phyloP scores from a whole-genome alignment of 768 basidiomycete genomes.

The Dendrothele bispora region DNA sequence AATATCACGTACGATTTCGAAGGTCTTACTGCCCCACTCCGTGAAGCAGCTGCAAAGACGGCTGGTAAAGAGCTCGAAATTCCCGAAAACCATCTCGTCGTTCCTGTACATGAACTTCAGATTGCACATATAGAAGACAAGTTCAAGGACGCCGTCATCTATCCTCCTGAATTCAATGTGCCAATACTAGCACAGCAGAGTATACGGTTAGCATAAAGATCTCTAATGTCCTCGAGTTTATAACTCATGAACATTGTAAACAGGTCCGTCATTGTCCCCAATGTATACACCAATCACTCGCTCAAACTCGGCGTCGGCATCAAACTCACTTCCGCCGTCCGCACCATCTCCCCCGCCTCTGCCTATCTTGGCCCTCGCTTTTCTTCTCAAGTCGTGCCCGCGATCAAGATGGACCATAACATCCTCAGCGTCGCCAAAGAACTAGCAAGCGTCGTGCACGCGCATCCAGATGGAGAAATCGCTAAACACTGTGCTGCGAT shows the following conservation, averaged over 20 bases:
- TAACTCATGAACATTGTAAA: background rate
- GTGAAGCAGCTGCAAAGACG: conserved; percentile 35
- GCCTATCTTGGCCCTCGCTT: conserved; percentile 58
- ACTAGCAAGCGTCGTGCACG: conserved; percentile 51
- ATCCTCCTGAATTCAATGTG: conserved; percentile 40
- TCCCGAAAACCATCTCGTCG: conserved; percentile 35
- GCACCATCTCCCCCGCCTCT: conserved; percentile 60
- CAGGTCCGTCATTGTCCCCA: conserved; percentile 55
- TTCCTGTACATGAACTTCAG: conserved; percentile 60
- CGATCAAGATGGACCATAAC: conserved; percentile 43
- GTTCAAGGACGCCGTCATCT: conserved; percentile 45
- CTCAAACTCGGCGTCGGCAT: conserved; percentile 58
- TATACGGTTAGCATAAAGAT: conserved; percentile 36
- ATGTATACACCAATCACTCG: conserved; percentile 41
- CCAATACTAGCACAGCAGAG: conserved; percentile 54
- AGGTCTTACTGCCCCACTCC: conserved; percentile 36
- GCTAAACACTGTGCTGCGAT: conserved; percentile 56
- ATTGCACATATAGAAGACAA: conserved; percentile 48
- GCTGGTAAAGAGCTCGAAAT: conserved; percentile 36
- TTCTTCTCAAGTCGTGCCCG: conserved; percentile 50
- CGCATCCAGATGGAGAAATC: conserved; percentile 45
- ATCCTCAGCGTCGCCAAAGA: conserved; percentile 57
- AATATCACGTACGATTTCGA: conserved; percentile 55
- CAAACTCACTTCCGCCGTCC: conserved; percentile 56
- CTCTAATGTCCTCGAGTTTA: too few relatives aligned